These are phyloP conservation scores for Collybia mongolica DNA, from an alignment of 768 basidiomycete species.

Conservation along the genomic window DNA sequence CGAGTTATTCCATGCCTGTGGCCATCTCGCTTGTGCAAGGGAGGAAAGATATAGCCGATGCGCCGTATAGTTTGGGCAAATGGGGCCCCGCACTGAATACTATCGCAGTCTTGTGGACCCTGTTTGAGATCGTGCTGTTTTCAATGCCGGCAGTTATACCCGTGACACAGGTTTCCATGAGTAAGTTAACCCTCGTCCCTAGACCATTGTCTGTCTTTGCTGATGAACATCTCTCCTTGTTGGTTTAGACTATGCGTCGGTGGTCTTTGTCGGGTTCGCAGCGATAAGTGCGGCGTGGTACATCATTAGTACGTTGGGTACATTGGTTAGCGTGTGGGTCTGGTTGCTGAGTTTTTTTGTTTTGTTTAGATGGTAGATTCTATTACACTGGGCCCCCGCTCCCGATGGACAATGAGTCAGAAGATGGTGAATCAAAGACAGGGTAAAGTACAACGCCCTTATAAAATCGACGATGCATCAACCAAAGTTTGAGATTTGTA, in stretches of 20 bases:
- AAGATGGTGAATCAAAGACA: neutral
- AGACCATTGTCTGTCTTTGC: neutral
- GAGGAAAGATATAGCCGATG: conserved; percentile 41
- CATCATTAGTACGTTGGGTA: conserved; percentile 41
- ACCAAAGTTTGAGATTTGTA: too few relatives aligned
- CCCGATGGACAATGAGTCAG: neutral
- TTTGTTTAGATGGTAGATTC: neutral
- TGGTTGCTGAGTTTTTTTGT: neutral
- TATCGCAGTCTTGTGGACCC: conserved; percentile 56
- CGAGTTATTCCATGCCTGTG: conserved; percentile 64
- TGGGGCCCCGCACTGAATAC: conserved; percentile 46
- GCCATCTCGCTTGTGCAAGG: conserved; percentile 47
- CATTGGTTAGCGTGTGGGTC: neutral
- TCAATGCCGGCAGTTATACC: conserved; percentile 68
- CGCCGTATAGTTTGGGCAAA: conserved; percentile 49
- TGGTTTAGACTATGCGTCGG: conserved; percentile 61
- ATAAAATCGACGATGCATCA: too few relatives aligned
- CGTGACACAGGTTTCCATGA: conserved; percentile 48
- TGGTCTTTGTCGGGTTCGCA: conserved; percentile 64
- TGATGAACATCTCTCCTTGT: neutral
- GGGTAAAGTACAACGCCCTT: neutral
- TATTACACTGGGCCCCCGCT: conserved; percentile 1
- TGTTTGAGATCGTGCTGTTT: conserved; percentile 63
- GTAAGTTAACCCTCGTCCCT: conserved; percentile 22
- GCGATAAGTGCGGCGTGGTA: conserved; percentile 62